Percentiles rank a stretch among this genome's conserved stretches.
Conservation (phyloP, 129 eudicot species). For the Flaveria bidentis region DNA sequence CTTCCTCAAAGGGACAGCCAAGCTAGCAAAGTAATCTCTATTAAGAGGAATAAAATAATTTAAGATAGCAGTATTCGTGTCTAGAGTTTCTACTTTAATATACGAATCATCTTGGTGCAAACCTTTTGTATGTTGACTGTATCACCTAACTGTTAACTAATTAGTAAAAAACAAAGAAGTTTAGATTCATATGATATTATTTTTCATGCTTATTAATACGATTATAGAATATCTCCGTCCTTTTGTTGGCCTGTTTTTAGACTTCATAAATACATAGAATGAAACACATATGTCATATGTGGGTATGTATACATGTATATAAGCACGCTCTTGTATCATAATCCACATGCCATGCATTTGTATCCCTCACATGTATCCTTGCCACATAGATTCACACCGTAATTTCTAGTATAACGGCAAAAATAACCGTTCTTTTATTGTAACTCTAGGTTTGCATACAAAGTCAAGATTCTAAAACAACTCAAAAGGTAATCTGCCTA, state of each 20-base stretch:
- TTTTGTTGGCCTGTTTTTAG: slow-evolving; percentile 13
- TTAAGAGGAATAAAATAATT: background rate
- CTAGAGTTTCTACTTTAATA: background rate
- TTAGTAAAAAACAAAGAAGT: background rate
- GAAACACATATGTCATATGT: background rate
- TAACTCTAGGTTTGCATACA: background rate
- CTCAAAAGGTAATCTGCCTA: slow-evolving; percentile 7
- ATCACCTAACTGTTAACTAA: background rate
- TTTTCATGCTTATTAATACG: background rate
- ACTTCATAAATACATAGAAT: background rate
- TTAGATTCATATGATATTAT: slow-evolving; percentile 8
- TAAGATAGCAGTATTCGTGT: background rate
- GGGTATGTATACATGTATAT: background rate
- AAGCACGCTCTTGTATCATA: background rate
- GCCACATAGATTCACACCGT: slow-evolving; percentile 12
- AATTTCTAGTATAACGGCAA: background rate
- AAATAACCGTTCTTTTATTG: background rate
- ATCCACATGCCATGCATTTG: slow-evolving; percentile 7
- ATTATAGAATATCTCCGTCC: background rate
- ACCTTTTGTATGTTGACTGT: background rate
- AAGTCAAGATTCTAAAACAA: slow-evolving; percentile 9
- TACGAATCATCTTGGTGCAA: slow-evolving; percentile 1
- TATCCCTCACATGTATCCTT: slow-evolving; percentile 18
- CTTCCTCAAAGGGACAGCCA: background rate
- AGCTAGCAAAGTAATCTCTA: slow-evolving; percentile 5